A percentile compares a stretch with the other conserved stretches of the same genome.
Conservation (phyloP, 1,284 basidiomycete genomes). For the Heterobasidion occidentale region DNA sequence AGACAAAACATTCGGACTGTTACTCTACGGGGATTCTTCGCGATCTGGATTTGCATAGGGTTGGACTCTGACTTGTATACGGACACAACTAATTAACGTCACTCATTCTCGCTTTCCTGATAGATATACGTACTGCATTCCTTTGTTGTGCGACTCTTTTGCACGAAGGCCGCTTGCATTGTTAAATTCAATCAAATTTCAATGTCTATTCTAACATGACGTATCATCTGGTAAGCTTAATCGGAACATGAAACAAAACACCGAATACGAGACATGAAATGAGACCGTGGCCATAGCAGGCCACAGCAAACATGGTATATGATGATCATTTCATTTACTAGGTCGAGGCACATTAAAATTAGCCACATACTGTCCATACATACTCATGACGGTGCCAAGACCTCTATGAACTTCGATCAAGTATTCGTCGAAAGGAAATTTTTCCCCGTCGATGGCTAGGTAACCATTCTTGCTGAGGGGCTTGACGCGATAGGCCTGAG, state of each 20-base stretch:
- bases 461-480: constrained; percentile 48
- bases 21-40: constrained; percentile 12
- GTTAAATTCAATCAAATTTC: constrained; percentile 5
- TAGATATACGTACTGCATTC: not conserved
- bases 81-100: constrained; percentile 17
- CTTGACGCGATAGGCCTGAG: constrained; percentile 67
- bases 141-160: not conserved
- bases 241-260: too few relatives aligned
- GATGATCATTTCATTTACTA: not conserved
- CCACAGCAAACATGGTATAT: too few relatives aligned
- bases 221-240: too few relatives aligned
- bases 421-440: constrained; percentile 72
- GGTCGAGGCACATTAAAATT: constrained; percentile 29
- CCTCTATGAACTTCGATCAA: constrained; percentile 78
- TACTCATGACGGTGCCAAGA: constrained; percentile 65
- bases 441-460: constrained; percentile 79
- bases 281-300: too few relatives aligned
- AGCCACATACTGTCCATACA: constrained; percentile 57
- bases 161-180: constrained; percentile 5
- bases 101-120: not conserved
- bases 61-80: constrained; percentile 17
- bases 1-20: not conserved
- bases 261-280: too few relatives aligned
- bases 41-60: constrained; percentile 17
- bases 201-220: not conserved